A percentile compares a stretch with the other conserved stretches of the same genome.
phyloP scores from a whole-genome alignment of 176 grass and related monocot species.

The Aegilops speltoides region DNA sequence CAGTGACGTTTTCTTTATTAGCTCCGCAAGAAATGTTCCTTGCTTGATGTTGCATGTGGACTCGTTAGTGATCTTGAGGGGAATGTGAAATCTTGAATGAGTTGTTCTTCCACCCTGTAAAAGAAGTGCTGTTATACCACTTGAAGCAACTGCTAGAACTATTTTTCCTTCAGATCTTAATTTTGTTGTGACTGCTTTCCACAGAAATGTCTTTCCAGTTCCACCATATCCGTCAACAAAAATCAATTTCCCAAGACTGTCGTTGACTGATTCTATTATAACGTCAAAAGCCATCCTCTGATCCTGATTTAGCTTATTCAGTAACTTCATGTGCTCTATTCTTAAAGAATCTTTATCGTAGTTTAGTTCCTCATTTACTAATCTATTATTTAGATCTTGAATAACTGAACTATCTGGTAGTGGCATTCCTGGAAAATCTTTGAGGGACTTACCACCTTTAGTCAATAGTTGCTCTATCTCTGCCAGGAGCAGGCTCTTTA shows the following conservation, averaged over 20 bases:
- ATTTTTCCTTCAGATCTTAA: not conserved
- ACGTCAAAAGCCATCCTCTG: not conserved
- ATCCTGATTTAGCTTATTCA: not conserved
- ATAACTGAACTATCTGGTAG: not conserved
- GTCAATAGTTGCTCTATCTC: too few relatives aligned
- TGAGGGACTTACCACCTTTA: not conserved
- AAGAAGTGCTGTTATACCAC: not conserved
- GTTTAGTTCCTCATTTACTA: slow-evolving; percentile 19
- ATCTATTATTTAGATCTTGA: not conserved
- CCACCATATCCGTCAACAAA: slow-evolving; percentile 4
- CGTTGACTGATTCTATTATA: not conserved
- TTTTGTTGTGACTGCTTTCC: slow-evolving; percentile 5
- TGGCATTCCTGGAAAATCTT: not conserved
- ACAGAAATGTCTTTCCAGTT: not conserved
- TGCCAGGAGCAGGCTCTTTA: not conserved
- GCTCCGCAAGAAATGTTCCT: too few relatives aligned
- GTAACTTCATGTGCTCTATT: not conserved
- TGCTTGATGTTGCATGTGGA: not conserved
- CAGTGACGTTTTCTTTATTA: too few relatives aligned
- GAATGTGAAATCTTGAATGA: not conserved
- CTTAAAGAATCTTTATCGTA: not conserved
- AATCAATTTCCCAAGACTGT: not conserved
- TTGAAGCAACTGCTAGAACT: not conserved
- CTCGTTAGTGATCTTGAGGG: not conserved
- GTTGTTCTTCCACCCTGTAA: not conserved